These are phyloP conservation scores for Caryopteris hybrid DNA, from an alignment of 305 asterid species.

Conservation along the genomic window DNA sequence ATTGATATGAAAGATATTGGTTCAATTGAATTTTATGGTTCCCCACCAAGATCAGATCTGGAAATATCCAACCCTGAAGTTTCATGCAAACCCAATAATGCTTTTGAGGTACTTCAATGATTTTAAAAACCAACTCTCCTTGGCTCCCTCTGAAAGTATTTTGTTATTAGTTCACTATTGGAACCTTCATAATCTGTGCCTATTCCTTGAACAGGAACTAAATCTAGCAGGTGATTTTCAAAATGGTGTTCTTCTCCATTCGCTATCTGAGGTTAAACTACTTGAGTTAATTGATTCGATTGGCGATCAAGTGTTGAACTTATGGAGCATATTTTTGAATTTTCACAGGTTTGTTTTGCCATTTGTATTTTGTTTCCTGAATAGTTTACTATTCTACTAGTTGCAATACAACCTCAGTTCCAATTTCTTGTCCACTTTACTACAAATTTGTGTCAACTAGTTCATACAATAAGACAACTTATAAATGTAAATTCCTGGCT, in stretches of 20 bases:
- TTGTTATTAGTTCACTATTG: conserved; percentile 2
- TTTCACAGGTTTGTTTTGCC: conserved; percentile 71
- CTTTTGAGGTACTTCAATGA: conserved; percentile 37
- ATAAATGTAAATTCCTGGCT: not conserved
- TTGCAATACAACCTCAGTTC: not conserved
- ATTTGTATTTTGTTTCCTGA: conserved; percentile 7
- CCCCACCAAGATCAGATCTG: conserved; percentile 25
- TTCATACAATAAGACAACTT: not conserved
- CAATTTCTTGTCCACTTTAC: not conserved
- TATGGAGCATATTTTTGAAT: conserved; percentile 70
- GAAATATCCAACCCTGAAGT: conserved; percentile 30
- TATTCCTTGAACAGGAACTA: conserved; percentile 44
- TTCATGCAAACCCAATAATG: conserved; percentile 24
- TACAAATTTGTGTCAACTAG: not conserved
- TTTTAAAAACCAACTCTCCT: conserved; percentile 12
- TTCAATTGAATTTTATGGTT: conserved; percentile 35
- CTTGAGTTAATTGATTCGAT: conserved; percentile 39
- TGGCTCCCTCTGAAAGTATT: not conserved
- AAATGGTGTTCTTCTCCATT: conserved; percentile 37
- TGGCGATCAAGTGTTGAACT: conserved; percentile 50
- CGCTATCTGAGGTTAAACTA: conserved; percentile 47
- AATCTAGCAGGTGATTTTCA: conserved; percentile 33
- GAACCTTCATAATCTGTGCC: conserved; percentile 17
- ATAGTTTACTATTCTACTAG: not conserved
- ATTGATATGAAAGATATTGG: conserved; percentile 43